Evolutionary conservation across 2,329 filamentous ascomycete species (phyloP).

Genomic region (Xenosphaeropsis pyriputrescens): DNA sequence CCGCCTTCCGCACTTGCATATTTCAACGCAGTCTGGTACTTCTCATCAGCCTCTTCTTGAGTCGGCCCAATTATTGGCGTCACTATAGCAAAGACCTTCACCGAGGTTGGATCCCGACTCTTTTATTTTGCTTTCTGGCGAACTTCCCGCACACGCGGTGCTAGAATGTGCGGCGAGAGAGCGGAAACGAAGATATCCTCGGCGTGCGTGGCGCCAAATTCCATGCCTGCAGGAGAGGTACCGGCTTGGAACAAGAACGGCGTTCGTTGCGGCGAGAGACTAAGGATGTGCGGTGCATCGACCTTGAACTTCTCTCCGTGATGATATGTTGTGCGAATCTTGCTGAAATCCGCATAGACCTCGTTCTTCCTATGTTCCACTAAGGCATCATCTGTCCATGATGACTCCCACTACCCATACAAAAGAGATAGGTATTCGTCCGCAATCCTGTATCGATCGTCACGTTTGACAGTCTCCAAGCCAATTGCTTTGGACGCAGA

Average conservation of each 20-base stretch:
- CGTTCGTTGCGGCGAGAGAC: constrained; percentile 51
- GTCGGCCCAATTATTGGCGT: constrained; percentile 51
- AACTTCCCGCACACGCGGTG: constrained; percentile 46
- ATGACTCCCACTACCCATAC: constrained; percentile 52
- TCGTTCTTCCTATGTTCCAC: constrained; percentile 39
- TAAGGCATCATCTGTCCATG: constrained; percentile 54
- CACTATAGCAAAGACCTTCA: constrained; percentile 55
- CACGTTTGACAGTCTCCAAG: constrained; percentile 26
- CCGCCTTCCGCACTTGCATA: constrained; percentile 53
- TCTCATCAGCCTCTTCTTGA: constrained; percentile 49
- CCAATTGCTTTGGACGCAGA: neutral
- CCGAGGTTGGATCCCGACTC: constrained; percentile 39
- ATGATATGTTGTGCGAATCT: constrained; percentile 51
- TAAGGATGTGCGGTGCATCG: constrained; percentile 45
- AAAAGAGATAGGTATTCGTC: constrained; percentile 50
- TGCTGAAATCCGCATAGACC: constrained; percentile 38
- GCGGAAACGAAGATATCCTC: constrained; percentile 56
- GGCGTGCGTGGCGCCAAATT: constrained; percentile 52
- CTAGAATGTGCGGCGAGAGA: constrained; percentile 43
- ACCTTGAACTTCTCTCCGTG: constrained; percentile 44
- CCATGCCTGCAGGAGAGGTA: constrained; percentile 47
- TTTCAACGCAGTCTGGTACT: constrained; percentile 43
- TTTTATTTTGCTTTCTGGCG: constrained; percentile 34
- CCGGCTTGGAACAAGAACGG: constrained; percentile 57
- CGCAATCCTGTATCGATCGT: constrained; percentile 47